Percentiles rank a stretch among this genome's conserved stretches.
Evolutionary conservation across 2,329 filamentous ascomycete species (phyloP).

Genomic region (Nigrospora sphaerica): DNA sequence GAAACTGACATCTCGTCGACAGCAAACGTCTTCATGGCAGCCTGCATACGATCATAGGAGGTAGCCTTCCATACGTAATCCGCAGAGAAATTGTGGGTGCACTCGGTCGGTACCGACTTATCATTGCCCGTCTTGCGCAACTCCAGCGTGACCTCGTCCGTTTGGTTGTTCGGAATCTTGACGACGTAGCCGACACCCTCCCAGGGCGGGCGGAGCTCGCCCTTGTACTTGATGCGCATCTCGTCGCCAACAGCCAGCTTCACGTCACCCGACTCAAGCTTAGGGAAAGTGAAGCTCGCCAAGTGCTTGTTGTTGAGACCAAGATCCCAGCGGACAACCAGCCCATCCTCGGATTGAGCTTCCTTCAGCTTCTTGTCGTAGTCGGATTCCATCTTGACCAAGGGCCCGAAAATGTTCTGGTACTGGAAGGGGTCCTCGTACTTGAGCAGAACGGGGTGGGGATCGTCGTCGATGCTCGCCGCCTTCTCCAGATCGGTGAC

Average conservation of each 20-base stretch:
- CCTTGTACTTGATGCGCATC: constrained; percentile 95
- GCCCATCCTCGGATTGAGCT: constrained; percentile 92
- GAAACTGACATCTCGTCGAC: constrained; percentile 98
- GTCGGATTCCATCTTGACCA: constrained; percentile 98
- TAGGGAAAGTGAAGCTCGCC: constrained; percentile 90
- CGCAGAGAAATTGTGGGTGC: constrained; percentile 94
- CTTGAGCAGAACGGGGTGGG: constrained; percentile 81
- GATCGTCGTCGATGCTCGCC: constrained; percentile 88
- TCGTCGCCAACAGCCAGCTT: constrained; percentile 97
- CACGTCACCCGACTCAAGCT: constrained; percentile 94
- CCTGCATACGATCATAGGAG: constrained; percentile 98
- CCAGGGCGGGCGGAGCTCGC: constrained; percentile 86
- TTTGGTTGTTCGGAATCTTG: constrained; percentile 99
- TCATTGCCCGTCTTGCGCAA: constrained; percentile 91
- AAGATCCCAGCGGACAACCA: constrained; percentile 89
- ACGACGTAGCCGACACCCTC: constrained; percentile 98
- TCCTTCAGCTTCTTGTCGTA: constrained; percentile 99
- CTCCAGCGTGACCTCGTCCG: constrained; percentile 93
- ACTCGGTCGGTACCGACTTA: constrained; percentile 91
- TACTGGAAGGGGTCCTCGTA: constrained; percentile 99
- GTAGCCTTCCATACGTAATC: constrained; percentile 99
- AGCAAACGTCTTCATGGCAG: constrained; percentile 98
- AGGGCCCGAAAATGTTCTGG: constrained; percentile 94
- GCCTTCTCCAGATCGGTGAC: constrained; percentile 88
- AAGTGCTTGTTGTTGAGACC: constrained; percentile 97